Base-by-base conservation (phyloP, 192 early-diverging fungal genomes). In the Backusella westeae region DNA sequence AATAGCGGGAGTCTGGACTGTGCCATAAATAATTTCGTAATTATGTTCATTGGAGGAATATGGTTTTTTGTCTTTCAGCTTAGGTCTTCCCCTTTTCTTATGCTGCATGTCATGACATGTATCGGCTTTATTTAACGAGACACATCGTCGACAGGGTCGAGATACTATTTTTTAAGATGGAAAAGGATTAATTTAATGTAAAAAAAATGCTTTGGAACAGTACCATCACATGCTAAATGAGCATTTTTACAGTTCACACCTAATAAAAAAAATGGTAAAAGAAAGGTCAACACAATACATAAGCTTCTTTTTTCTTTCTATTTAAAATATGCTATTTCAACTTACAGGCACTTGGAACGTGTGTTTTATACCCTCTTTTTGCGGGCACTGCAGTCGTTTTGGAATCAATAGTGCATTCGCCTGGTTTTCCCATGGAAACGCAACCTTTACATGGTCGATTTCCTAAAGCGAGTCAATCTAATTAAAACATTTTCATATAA, bases 71-170 rank as follows among this genome's bases (percentile, higher is more conserved):
- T 92, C 90, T 73, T 90, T 85, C 63, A 91, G 81, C 72, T 91
- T 92, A 56, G 95, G 95, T 9, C 95, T 85, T 38, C 95, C 95
- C 72, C 95, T 86, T 73, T 92, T 93, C 80, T 96, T 96, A 83
- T 95, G 94, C 84, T 93, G 90, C 42, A 94, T 92, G 80, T 96
- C 95, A n/a, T 90, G 84, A 77, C 95, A 96, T 15, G 91, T 90
- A 76, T 93, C 93, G 36, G 87, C 85, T 80, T 91, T 93, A 36
- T 89, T 90, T 34, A 94, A 75, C 8, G 90, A 85, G 21, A 90
- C 85, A 80, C 95, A 96, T 41, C 94, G 84, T 77, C 89, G 89
- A 80, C 95, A 96, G 7, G 95, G 95, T 34, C 95, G 84, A 17
- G 86, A 85, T 9, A 89, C 89, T 91, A 78, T 63, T 63, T 52